These are phyloP conservation scores for Fomes fomentarius DNA, from an alignment of 1,284 basidiomycete species.

Conservation along the genomic window DNA sequence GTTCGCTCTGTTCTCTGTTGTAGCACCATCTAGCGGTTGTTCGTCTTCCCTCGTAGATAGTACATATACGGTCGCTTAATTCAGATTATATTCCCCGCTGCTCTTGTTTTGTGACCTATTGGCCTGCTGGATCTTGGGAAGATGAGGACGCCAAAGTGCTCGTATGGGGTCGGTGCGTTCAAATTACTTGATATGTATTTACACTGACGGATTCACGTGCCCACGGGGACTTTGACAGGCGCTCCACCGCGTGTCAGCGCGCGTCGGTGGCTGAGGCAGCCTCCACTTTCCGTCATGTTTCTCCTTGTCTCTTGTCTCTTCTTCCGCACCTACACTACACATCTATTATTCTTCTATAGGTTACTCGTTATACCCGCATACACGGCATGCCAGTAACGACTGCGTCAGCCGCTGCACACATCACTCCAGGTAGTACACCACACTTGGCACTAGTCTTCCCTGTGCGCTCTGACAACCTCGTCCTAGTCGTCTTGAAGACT, in stretches of 20 bases:
- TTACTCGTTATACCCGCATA: too few relatives aligned
- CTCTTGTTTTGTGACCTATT: not conserved
- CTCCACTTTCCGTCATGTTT: not conserved
- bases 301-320: not conserved
- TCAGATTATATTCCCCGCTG: not conserved
- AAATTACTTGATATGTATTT: too few relatives aligned
- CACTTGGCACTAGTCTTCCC: constrained; percentile 7
- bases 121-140: too few relatives aligned
- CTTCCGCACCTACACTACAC: not conserved
- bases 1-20: constrained; percentile 22
- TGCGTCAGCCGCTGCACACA: constrained; percentile 53
- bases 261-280: constrained; percentile 2
- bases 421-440: constrained; percentile 47
- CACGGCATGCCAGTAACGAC: constrained; percentile 61
- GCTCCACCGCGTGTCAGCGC: not conserved
- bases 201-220: too few relatives aligned
- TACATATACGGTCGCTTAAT: not conserved
- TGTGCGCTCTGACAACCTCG: not conserved
- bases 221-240: too few relatives aligned
- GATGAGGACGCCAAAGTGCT: too few relatives aligned
- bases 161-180: too few relatives aligned
- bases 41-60: not conserved
- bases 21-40: constrained; percentile 17
- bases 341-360: not conserved
- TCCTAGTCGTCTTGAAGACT: constrained; percentile 54